Evolutionary conservation across 805 yeast species (phyloP), one percentile per base, ranked within the genome.

Genomic region (Zygoascus tannicola): DNA sequence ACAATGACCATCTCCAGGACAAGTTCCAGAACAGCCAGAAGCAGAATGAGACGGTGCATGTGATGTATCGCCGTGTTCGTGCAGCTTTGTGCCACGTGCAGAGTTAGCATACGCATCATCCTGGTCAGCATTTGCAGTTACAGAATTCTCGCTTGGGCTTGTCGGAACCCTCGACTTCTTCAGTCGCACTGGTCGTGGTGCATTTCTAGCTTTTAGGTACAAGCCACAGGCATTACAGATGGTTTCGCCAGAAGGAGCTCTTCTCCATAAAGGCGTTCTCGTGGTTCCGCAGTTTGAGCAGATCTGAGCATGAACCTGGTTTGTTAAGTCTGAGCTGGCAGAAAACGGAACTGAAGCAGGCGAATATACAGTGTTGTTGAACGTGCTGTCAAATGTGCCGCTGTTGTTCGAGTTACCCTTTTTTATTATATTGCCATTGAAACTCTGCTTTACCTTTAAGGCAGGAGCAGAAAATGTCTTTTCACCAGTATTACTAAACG

Each of bases 171-270:
- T 20, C 15, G 36, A 40, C 20, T 21, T 40, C 53, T 78, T 78
- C 53, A 80, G 64, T 53, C 78, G 73, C 12, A 77, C 76, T 0
- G 90, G 90, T 34, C 90, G 65, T 49, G 77, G 75, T 18, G 78
- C 67, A 52, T 78, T 70, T 48, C 83, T 54, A n/a, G 72, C 76
- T 44, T 78, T 70, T 32, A 72, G 66, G 52, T 78, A 90, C 44
- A 90, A 69, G 0, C 98, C 98, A 67, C 98, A 90, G 0, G 98
- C 98, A 62, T 90, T 90, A 67, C 98, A 90, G 44, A 90, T 69
- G 0, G 94, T 90, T 57, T 86, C 81, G 1, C 96, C 97, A 47
- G 82, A 82, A 0, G 94, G 88, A 45, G 90, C 87, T 43, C 97
- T 70, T 54, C 98, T 72, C 98, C 98, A 90, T 14, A 92, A 67